Evolutionary conservation across 805 yeast genomes (phyloP).

Genomic region (Candida anglica): DNA sequence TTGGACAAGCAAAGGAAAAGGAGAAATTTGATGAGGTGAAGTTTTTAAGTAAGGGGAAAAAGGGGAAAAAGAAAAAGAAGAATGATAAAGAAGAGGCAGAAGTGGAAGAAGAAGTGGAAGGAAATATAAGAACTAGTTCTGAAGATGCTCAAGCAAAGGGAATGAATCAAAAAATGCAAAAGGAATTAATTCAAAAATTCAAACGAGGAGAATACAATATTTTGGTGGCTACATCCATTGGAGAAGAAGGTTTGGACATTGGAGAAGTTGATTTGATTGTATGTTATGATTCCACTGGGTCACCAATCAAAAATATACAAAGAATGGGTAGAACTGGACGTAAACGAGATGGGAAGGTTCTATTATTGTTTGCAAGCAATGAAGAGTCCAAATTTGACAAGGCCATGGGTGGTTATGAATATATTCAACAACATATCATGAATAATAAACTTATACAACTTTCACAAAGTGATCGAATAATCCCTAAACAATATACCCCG

Average conservation of each 20-base stretch:
- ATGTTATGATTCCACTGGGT: conserved; percentile 88
- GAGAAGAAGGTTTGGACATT: conserved; percentile 97
- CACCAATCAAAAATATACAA: conserved; percentile 91
- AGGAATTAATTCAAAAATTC: conserved; percentile 70
- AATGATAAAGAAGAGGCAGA: conserved; percentile 21
- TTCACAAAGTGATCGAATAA: conserved; percentile 56
- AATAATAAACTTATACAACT: conserved; percentile 41
- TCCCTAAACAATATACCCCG: conserved; percentile 60
- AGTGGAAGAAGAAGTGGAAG: conserved; percentile 15
- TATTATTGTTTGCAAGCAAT: conserved; percentile 68
- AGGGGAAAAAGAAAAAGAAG: conserved; percentile 14
- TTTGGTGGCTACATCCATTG: conserved; percentile 93
- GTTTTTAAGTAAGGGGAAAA: conserved; percentile 39
- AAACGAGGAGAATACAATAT: conserved; percentile 71
- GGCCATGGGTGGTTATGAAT: conserved; percentile 80
- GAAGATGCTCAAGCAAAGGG: conserved; percentile 77
- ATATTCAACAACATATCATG: conserved; percentile 68
- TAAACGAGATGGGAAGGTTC: conserved; percentile 81
- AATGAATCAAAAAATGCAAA: conserved; percentile 88
- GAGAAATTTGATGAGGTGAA: conserved; percentile 61
- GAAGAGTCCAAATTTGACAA: conserved; percentile 78
- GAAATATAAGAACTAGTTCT: conserved; percentile 52
- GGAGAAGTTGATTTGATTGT: conserved; percentile 95
- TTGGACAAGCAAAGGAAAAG: conserved; percentile 83
- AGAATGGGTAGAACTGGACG: conserved; percentile 99